A percentile compares a stretch with the other conserved stretches of the same genome.
These are phyloP conservation scores for Neobulgaria alba DNA, from an alignment of 2,329 filamentous ascomycete genomes.

Conservation along the genomic window DNA sequence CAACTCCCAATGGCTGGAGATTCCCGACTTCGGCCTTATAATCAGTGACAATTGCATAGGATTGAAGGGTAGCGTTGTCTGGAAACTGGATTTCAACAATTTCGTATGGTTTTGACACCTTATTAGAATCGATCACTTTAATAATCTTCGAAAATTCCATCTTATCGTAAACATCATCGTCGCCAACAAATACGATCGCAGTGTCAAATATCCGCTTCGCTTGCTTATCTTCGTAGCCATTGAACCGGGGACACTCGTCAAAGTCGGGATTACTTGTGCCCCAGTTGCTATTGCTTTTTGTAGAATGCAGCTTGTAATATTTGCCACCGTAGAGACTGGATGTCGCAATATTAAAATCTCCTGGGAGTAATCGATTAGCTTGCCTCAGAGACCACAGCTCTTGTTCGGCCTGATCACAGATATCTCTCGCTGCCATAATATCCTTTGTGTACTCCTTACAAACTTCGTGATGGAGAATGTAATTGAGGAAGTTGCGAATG, in stretches of 20 bases:
- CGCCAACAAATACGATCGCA: slow-evolving; percentile 34
- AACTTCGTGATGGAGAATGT: slow-evolving; percentile 74
- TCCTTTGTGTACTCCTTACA: slow-evolving; percentile 71
- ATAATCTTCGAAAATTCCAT: slow-evolving; percentile 32
- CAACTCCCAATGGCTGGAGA: slow-evolving; percentile 37
- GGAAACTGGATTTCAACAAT: slow-evolving; percentile 44
- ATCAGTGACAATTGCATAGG: slow-evolving; percentile 37
- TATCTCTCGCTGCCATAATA: slow-evolving; percentile 52
- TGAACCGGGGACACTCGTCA: slow-evolving; percentile 21
- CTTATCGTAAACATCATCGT: slow-evolving; percentile 27
- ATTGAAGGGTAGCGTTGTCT: slow-evolving; percentile 32
- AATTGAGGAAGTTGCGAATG: slow-evolving; percentile 80
- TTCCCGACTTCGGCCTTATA: slow-evolving; percentile 26
- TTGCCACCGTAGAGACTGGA: slow-evolving; percentile 56
- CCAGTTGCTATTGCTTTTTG: slow-evolving; percentile 10
- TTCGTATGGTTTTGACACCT: slow-evolving; percentile 47
- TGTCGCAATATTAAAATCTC: slow-evolving; percentile 71
- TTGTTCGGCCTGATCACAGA: slow-evolving; percentile 57
- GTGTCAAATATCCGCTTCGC: slow-evolving; percentile 37
- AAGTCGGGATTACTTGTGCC: slow-evolving; percentile 9
- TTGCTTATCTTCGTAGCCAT: slow-evolving; percentile 29
- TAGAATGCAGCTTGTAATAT: slow-evolving; percentile 8
- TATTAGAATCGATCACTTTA: slow-evolving; percentile 35
- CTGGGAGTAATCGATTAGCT: slow-evolving; percentile 52
- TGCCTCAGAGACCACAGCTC: slow-evolving; percentile 56